Evolutionary conservation across 1,284 basidiomycete species (phyloP), one percentile per base, ranked within the genome.

Genomic region (Leccinum laetum): DNA sequence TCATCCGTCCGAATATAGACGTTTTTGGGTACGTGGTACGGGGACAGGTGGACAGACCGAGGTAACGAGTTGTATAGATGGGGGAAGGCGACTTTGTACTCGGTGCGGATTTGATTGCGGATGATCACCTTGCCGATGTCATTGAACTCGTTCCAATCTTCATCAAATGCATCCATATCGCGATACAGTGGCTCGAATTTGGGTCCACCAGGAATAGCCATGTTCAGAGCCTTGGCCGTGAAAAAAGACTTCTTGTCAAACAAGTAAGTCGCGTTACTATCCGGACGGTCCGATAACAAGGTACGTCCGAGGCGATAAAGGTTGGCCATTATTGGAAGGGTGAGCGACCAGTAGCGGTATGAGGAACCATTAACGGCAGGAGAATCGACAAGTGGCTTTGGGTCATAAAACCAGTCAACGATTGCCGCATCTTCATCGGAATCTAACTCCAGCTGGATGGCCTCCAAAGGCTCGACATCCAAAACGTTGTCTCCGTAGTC

Each of bases 131-230:
- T 99, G 83, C 98, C 97, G 79, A 99, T 98, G 77, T 99, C 98
- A 77, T 99, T 99, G 76, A 99, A 99, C 79, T 99, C 97, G 80
- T 99, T 99, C 96, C 98, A 99, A 77, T 99, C 98, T 78, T 99
- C 97, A 75, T 99, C 98, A 73, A 95, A 98, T 10, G 92, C 86
- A 73, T 99, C 98, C 87, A 96, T 96, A 75, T 99, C 98, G 60
- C 96, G 89, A 80, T 93, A 93, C 37, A 96, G 80, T 26, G 94
- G 96, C 82, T 98, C 96, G 70, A 99, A 99, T 79, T 99, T 99
- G 4, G 96, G 98, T 64, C 98, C 98, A 68, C 98, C 98, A 0
- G 98, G 98, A 69, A 99, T 97, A 58, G 97, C 98, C 86, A 99
- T 93, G 80, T 99, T 99, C 69, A 99, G 85, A 10, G 94, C 94